A percentile compares a stretch with the other conserved stretches of the same genome.
These are phyloP conservation scores for Fusarium coffeatum DNA, from an alignment of 2,329 filamentous ascomycete species.

Conservation along the genomic window DNA sequence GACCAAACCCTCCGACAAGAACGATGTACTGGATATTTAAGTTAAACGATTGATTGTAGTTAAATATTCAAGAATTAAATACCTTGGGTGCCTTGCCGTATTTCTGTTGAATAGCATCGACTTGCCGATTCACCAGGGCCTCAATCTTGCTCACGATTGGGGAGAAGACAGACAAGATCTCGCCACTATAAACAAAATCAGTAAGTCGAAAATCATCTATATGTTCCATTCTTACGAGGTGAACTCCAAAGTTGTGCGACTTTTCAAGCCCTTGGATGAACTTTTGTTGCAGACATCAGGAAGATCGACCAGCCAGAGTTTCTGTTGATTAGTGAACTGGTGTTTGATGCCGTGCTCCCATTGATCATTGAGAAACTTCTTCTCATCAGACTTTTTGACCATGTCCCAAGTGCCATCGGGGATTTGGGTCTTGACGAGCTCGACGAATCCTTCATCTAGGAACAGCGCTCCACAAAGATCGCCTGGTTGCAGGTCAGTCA, in stretches of 20 bases:
- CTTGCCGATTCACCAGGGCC: conserved; percentile 45
- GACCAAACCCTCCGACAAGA: conserved; percentile 55
- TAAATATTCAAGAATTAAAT: too few species aligned
- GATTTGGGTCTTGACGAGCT: conserved; percentile 44
- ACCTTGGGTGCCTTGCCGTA: conserved; percentile 39
- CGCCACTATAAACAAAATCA: background rate
- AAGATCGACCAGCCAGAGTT: conserved; percentile 33
- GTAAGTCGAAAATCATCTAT: too few species aligned
- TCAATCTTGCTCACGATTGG: conserved; percentile 39
- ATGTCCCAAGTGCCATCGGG: conserved; percentile 9
- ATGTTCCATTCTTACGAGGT: background rate
- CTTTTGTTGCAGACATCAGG: conserved; percentile 14
- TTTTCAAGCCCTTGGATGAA: background rate
- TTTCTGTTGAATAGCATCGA: conserved; percentile 31
- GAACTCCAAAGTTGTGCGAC: conserved; percentile 12
- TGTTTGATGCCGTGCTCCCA: conserved; percentile 52
- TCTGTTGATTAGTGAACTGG: conserved; percentile 36
- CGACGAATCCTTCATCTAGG: conserved; percentile 53
- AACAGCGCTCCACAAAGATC: conserved; percentile 55
- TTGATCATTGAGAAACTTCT: conserved; percentile 40
- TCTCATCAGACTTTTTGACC: background rate
- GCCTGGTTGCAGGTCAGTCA: conserved; percentile 38
- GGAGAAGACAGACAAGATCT: conserved; percentile 44
- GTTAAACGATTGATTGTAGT: too few species aligned
- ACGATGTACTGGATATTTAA: conserved; percentile 44